A percentile compares a stretch with the other conserved stretches of the same genome.
Evolutionary conservation across 108 stramenopile genomes (phyloP).

Genomic region (Cyclostephanos tholiformis): DNA sequence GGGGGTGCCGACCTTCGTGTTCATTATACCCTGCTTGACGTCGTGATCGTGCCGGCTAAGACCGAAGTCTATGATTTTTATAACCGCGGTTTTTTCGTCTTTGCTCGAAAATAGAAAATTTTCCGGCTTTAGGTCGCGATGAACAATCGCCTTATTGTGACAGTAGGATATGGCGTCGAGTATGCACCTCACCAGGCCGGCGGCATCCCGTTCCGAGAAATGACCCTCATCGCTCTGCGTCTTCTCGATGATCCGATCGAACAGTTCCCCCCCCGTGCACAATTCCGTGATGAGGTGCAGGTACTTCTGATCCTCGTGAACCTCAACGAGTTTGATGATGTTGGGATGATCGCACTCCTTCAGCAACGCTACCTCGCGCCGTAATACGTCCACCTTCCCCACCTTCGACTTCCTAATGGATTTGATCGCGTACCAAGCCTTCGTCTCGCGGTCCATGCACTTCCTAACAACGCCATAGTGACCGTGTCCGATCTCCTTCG

Average conservation of each 20-base stretch:
- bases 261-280: constrained; percentile 95
- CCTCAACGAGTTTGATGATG: constrained; percentile 87
- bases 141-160: constrained; percentile 94
- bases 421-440: constrained; percentile 89
- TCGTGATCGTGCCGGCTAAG: constrained; percentile 88
- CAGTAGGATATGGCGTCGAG: constrained; percentile 93
- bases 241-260: constrained; percentile 91
- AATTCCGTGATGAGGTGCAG: constrained; percentile 89
- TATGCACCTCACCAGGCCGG: constrained; percentile 81
- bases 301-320: constrained; percentile 88
- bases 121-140: constrained; percentile 92
- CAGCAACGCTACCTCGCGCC: constrained; percentile 85
- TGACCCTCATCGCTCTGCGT: constrained; percentile 89
- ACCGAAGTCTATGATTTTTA: constrained; percentile 99
- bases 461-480: constrained; percentile 92
- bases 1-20: constrained; percentile 90
- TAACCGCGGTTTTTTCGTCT: constrained; percentile 68
- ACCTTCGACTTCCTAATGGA: constrained; percentile 88
- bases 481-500: constrained; percentile 89
- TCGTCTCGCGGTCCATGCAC: constrained; percentile 85
- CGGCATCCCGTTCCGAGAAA: constrained; percentile 95
- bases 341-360: constrained; percentile 90
- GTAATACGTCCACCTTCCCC: constrained; percentile 85
- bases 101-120: constrained; percentile 92
- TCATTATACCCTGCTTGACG: constrained; percentile 79